Evolutionary conservation across 1,284 basidiomycete genomes (phyloP), one percentile per base, ranked within the genome.

Genomic region (Irpex sp.): DNA sequence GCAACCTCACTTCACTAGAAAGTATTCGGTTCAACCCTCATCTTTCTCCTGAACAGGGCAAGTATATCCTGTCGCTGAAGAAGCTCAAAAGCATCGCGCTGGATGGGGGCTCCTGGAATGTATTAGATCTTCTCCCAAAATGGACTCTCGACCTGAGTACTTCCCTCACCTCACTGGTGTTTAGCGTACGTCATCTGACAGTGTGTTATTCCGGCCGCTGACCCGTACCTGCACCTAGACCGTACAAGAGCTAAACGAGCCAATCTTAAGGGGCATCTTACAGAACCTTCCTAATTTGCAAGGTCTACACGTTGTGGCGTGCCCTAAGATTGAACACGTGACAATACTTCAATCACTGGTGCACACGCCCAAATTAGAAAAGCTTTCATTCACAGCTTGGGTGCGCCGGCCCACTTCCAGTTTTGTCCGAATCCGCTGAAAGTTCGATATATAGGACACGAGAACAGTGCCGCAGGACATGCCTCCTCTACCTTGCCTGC

Each of bases 281-380:
- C 62, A 69, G 13, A 74, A 82, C 7, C 76, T 90, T 0, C 83
- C 87, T 0, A 72, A 75, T 36, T 76, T 91, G 7, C 72, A 74
- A 8, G 81, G 81, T 9, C 76, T 91, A 1, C 86, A 90, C 70
- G 70, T 91, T 43, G 69, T 89, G 21, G 78, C 77, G 6, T 91
- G 89, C 70, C 71, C 79, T 2, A 82, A 82, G 64, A 69, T 88
- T 33, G 79, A 84, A 56, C 84, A 89, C 67, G 63, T 70, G 7
- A 68, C 71, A 19, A 72, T 88, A 7, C 75, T 91, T 43, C 75
- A 73, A 11, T 75, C 83, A 8, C 71, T 82, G 6, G 63, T 70
- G 0, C 74, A 83, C 57, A 83, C 81, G 0, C 87, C 87, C 0
- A 69, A 75, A 7, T 76, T 91, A 7, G 81, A 83, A 66, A 85